Percentiles rank a stretch among this genome's conserved stretches.
phyloP scores from a whole-genome alignment of 257 asterid genomes.

The Fraxinus anomala region DNA sequence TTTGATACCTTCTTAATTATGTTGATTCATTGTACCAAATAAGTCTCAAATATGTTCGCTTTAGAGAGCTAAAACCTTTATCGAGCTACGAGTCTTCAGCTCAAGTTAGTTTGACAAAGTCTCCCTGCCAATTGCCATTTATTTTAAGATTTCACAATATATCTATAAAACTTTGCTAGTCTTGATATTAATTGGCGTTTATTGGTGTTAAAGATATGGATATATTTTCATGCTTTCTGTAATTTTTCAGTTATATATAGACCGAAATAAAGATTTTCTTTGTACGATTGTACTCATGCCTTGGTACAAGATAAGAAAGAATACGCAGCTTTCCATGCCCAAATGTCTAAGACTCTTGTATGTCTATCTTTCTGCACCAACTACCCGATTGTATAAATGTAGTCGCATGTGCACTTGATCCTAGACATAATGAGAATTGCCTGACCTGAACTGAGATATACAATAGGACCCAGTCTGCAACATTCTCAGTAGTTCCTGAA shows the following conservation, averaged over 20 bases:
- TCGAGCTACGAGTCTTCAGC: neutral
- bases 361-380: neutral
- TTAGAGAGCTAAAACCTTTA: neutral
- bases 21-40: no score
- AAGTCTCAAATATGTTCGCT: no score
- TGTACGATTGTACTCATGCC: neutral
- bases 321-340: neutral
- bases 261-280: neutral
- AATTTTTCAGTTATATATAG: neutral
- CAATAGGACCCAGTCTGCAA: neutral
- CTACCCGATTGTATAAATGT: neutral
- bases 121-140: neutral
- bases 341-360: neutral
- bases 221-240: neutral
- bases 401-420: neutral
- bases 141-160: neutral
- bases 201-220: neutral
- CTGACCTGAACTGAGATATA: neutral
- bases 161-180: no score
- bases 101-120: neutral
- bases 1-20: no score
- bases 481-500: neutral
- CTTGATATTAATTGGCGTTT: no score
- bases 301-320: neutral
- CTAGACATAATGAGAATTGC: neutral